These are phyloP conservation scores for Crithidia sp. DNA, from an alignment of 208 protist species.

Conservation along the genomic window DNA sequence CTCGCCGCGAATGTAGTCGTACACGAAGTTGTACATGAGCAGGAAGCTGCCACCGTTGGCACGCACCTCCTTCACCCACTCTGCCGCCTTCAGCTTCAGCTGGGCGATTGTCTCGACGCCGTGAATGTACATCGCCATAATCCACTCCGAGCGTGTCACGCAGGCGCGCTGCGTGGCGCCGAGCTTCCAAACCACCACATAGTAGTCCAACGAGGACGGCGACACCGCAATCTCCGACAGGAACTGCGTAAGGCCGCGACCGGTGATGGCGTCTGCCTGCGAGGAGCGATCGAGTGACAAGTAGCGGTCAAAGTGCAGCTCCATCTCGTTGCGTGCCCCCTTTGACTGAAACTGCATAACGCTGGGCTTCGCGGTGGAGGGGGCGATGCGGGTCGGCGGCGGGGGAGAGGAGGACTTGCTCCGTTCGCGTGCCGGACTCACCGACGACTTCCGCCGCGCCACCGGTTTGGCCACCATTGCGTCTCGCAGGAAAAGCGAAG, in stretches of 20 bases:
- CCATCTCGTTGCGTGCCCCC: slow-evolving; percentile 57
- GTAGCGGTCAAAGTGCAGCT: slow-evolving; percentile 62
- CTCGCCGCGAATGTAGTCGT: slow-evolving; percentile 89
- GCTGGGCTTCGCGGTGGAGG: neutral
- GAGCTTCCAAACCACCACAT: slow-evolving; percentile 81
- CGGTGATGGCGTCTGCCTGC: slow-evolving; percentile 48
- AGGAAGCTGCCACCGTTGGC: slow-evolving; percentile 39
- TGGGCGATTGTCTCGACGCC: slow-evolving; percentile 53
- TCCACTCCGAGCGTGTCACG: slow-evolving; percentile 76
- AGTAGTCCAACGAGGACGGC: slow-evolving; percentile 56
- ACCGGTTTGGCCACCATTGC: slow-evolving; percentile 7
- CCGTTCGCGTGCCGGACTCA: slow-evolving; percentile 14
- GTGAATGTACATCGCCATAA: slow-evolving; percentile 63
- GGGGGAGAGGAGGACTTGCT: slow-evolving; percentile 1
- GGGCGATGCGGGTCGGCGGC: neutral
- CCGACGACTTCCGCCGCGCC: neutral
- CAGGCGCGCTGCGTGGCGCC: slow-evolving; percentile 50
- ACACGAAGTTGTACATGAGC: slow-evolving; percentile 85
- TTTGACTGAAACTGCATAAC: slow-evolving; percentile 21
- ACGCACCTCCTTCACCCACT: slow-evolving; percentile 67
- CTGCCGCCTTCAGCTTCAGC: slow-evolving; percentile 43
- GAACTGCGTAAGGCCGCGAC: slow-evolving; percentile 65
- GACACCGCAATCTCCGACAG: slow-evolving; percentile 55
- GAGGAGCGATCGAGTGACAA: slow-evolving; percentile 45
- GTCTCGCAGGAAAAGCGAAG: neutral